Base-by-base conservation (phyloP, 495 filamentous ascomycete species). In the Cudoniella acicularis region DNA sequence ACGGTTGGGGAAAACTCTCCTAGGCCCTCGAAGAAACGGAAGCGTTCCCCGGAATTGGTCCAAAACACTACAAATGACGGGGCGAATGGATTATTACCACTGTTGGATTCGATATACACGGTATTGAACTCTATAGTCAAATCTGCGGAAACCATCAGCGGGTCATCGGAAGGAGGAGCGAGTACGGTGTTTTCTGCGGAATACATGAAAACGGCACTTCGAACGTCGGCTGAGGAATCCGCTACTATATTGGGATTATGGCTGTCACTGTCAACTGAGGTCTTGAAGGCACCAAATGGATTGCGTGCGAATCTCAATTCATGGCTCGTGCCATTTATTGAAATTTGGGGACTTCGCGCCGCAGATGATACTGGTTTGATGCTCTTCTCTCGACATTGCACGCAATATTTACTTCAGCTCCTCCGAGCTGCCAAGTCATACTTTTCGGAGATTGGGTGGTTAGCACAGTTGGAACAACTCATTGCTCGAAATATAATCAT, bases 401-500 rank as follows among this genome's bases (percentile, higher is more conserved):
- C 63, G 41, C 24, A 53, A 23, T 50, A 59, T 18, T 16, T 64
- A 21, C 42, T 68, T 24, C 50, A 43, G n/a, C 55, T 68, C 2
- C 36, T 68, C 18, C 27, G 41, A 46, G 10, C 10, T 0, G 10
- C 53, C 0, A 62, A 64, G 24, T 40, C 36, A 16, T 6, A n/a
- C 17, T 9, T 25, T 56, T 1, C 54, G 67, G 8, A 66, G 60
- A 50, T 65, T 13, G 65, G 59, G 3, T 75, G 76, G 76, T 40
- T 63, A 26, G 52, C 62, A 50, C 65, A 75, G 48, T 66, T 95
- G 2, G 84, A 89, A 56, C 77, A 78, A 1, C 75, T 91, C 18
- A 65, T 92, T 52, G 80, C 83, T n/a, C 78, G 79, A 24, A 86
- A 91, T 73, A 75, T 95, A 26, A 77, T 95, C 18, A 71, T 86